phyloP scores from a whole-genome alignment of 2,329 filamentous ascomycete genomes.

The Hymenoscyphus infarciens region DNA sequence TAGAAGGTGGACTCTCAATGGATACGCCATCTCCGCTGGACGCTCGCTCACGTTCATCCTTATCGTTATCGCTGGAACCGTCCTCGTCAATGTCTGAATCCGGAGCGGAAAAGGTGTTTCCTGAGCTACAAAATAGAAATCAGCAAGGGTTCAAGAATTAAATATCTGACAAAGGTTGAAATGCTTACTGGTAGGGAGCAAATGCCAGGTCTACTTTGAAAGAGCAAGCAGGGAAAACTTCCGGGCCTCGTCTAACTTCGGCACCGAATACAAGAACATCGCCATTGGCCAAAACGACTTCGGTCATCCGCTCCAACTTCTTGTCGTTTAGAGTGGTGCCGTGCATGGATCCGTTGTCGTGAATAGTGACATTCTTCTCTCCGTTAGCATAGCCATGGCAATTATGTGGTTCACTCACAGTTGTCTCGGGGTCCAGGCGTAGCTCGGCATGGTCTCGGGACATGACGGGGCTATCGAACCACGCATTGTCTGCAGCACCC shows the following conservation, averaged over 20 bases:
- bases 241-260: conserved; percentile 45
- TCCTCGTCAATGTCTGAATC: conserved; percentile 29
- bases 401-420: conserved; percentile 35
- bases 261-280: conserved; percentile 45
- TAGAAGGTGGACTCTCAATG: conserved; percentile 21
- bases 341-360: conserved; percentile 58
- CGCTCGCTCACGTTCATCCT: conserved; percentile 18
- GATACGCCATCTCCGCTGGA: conserved; percentile 30
- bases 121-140: conserved; percentile 10
- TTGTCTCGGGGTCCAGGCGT: conserved; percentile 40
- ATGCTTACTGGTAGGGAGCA: conserved; percentile 29
- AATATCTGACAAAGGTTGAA: conserved; percentile 3
- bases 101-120: conserved; percentile 27
- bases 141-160: conserved; percentile 11
- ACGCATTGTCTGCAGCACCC: conserved; percentile 53
- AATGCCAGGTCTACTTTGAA: conserved; percentile 30
- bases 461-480: conserved; percentile 69
- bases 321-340: conserved; percentile 53
- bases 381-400: conserved; percentile 27
- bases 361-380: conserved; percentile 43
- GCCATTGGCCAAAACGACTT: conserved; percentile 35
- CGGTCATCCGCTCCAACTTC: conserved; percentile 36
- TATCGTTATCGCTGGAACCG: conserved; percentile 28
- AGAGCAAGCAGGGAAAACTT: conserved; percentile 36
- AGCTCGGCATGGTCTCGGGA: conserved; percentile 64